These are phyloP conservation scores for Lipomyces oligophaga DNA, from an alignment of 805 yeast genomes.

Conservation along the genomic window DNA sequence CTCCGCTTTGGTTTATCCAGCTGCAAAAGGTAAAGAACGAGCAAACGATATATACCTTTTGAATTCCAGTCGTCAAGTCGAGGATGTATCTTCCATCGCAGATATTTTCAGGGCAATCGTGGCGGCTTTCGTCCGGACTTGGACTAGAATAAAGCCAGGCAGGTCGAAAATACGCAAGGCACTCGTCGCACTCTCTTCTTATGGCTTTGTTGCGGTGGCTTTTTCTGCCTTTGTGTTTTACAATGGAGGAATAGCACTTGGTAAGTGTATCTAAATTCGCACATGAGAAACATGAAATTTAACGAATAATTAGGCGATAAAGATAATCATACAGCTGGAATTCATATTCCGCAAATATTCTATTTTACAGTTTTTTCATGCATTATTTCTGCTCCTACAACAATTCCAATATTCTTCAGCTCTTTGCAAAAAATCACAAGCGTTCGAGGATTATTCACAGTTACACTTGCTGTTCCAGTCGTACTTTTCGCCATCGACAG, in stretches of 20 bases:
- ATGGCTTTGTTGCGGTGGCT: slow-evolving; percentile 25
- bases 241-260: slow-evolving; percentile 79
- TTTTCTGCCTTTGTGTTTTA: slow-evolving; percentile 56
- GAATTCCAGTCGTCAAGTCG: slow-evolving; percentile 4
- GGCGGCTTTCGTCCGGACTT: slow-evolving; percentile 1
- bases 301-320: slow-evolving; percentile 60
- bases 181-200: not conserved
- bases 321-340: slow-evolving; percentile 66
- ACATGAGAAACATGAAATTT: not conserved
- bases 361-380: slow-evolving; percentile 67
- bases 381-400: slow-evolving; percentile 68
- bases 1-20: slow-evolving; percentile 4
- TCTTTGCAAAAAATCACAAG: slow-evolving; percentile 1
- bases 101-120: slow-evolving; percentile 3
- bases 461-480: slow-evolving; percentile 7
- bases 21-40: slow-evolving; percentile 13
- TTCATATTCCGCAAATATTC: slow-evolving; percentile 77
- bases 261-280: slow-evolving; percentile 6
- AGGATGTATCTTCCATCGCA: not conserved
- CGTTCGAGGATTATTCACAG: not conserved
- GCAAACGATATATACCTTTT: slow-evolving; percentile 6
- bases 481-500: slow-evolving; percentile 50
- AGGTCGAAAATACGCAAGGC: not conserved
- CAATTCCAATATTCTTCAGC: slow-evolving; percentile 46
- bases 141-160: not conserved